Conservation (phyloP, 176 grass and related monocot species). For the Saccharum spontaneum region DNA sequence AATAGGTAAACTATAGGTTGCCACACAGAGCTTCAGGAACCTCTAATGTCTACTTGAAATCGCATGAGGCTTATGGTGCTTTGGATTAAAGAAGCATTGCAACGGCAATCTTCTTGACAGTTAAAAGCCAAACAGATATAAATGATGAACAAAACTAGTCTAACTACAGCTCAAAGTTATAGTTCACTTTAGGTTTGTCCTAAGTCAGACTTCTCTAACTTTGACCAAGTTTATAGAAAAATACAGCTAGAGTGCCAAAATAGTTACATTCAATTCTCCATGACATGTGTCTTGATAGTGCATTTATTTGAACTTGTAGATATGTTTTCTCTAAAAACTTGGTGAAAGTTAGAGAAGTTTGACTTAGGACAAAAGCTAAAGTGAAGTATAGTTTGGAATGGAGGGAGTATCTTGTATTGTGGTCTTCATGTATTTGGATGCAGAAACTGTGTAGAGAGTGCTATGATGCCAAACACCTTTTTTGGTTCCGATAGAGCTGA, state of each 20-base stretch:
- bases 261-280: background rate
- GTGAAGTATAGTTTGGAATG: background rate
- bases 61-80: background rate
- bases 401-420: background rate
- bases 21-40: background rate
- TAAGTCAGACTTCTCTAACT: background rate
- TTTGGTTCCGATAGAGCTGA: background rate
- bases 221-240: background rate
- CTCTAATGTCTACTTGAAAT: background rate
- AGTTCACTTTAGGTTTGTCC: too few species aligned
- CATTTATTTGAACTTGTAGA: background rate
- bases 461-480: constrained; percentile 3
- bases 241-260: background rate
- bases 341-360: background rate
- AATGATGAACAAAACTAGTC: background rate
- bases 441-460: background rate
- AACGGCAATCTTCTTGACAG: background rate
- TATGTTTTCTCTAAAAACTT: background rate
- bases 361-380: background rate
- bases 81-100: background rate
- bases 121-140: background rate
- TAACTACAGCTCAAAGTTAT: background rate
- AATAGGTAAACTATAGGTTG: background rate
- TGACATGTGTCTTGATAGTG: background rate
- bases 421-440: background rate